Evolutionary conservation across 176 grass and related monocot species (phyloP).

Genomic region (Avena sativa): DNA sequence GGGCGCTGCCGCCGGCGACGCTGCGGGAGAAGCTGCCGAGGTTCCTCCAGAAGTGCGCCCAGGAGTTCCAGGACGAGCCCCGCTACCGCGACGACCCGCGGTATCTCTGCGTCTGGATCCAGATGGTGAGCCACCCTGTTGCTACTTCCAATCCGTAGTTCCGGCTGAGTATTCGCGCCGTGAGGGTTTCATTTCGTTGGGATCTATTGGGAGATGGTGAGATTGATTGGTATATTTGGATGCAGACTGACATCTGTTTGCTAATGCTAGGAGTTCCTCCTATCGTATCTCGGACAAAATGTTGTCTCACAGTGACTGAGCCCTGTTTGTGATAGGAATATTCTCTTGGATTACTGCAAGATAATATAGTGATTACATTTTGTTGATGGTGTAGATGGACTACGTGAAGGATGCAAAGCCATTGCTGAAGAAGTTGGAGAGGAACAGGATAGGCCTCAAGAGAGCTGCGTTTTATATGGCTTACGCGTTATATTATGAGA

Average conservation of each 20-base stretch:
- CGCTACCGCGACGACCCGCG: conserved; percentile 69
- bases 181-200: conserved; percentile 3
- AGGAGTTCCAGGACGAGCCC: conserved; percentile 73
- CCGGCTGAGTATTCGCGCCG: not conserved
- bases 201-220: not conserved
- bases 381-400: conserved; percentile 68
- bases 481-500: conserved; percentile 91
- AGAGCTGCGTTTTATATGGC: conserved; percentile 87
- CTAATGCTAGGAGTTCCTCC: not conserved
- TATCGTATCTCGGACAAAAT: not conserved
- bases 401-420: conserved; percentile 82
- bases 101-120: conserved; percentile 86
- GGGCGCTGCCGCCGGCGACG: conserved; percentile 50
- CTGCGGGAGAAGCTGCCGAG: conserved; percentile 80
- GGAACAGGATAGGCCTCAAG: conserved; percentile 74
- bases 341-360: not conserved
- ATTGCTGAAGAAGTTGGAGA: conserved; percentile 86
- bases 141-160: not conserved
- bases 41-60: conserved; percentile 92
- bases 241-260: not conserved
- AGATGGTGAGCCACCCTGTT: conserved; percentile 53
- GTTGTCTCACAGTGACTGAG: not conserved
- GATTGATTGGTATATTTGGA: not conserved
- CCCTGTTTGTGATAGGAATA: not conserved
- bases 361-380: not conserved